These are phyloP conservation scores for Periconia digitata DNA, from an alignment of 2,329 filamentous ascomycete genomes.

Conservation along the genomic window DNA sequence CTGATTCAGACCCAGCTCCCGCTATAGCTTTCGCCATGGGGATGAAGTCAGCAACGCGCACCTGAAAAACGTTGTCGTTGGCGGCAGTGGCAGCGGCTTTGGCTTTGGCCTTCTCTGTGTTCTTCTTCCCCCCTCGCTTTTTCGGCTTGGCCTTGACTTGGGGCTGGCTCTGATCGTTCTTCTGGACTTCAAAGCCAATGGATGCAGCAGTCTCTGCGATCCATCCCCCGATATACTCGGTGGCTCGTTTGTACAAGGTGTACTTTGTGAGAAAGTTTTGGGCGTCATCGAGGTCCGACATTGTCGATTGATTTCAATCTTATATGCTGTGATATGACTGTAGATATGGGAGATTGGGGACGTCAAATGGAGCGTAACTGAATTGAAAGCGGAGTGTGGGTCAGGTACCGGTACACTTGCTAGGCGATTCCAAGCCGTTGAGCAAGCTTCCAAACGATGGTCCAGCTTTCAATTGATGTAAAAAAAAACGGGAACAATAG, in stretches of 20 bases:
- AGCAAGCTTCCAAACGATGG: no score
- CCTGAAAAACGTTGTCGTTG: not conserved
- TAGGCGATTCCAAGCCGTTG: no score
- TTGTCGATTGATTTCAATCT: not conserved
- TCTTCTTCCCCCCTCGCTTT: not conserved
- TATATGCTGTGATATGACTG: not conserved
- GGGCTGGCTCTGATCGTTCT: not conserved
- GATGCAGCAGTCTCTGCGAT: constrained; percentile 6
- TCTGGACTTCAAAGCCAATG: constrained; percentile 4
- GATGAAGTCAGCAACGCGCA: constrained; percentile 6
- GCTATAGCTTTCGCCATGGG: constrained; percentile 7
- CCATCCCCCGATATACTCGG: constrained; percentile 11
- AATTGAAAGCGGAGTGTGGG: no score
- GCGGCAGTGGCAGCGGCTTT: not conserved
- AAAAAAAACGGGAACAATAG: no score
- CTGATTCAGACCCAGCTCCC: not conserved
- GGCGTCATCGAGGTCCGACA: not conserved
- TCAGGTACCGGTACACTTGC: no score
- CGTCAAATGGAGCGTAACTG: no score
- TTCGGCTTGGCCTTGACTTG: not conserved
- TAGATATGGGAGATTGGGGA: no score
- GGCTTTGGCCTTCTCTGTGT: not conserved
- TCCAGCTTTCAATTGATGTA: no score
- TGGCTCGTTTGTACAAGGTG: constrained; percentile 10
- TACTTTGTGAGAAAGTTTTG: constrained; percentile 5